Evolutionary conservation across 1,284 basidiomycete genomes (phyloP).

Genomic region (Athelia sp.): DNA sequence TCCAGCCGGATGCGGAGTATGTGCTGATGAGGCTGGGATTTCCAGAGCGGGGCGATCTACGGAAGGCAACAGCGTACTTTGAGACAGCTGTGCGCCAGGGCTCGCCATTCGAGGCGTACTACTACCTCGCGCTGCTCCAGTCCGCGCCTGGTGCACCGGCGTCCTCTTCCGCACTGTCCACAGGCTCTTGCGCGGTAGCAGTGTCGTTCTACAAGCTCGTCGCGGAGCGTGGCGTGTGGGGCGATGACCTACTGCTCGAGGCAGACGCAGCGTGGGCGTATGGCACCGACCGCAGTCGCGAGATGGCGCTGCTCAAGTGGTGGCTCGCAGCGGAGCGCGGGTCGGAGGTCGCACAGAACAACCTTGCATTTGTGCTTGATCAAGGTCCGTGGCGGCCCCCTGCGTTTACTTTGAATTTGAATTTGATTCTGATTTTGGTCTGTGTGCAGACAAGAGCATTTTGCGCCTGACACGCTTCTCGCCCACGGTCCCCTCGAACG

Average conservation of each 20-base stretch:
- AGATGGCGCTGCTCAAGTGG: slow-evolving; percentile 85
- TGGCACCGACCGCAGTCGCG: slow-evolving; percentile 62
- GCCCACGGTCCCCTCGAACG: slow-evolving; percentile 64
- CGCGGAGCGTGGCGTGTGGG: slow-evolving; percentile 86
- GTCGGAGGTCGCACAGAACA: slow-evolving; percentile 92
- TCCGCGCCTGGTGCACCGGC: slow-evolving; percentile 47
- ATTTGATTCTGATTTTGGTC: slow-evolving; percentile 2
- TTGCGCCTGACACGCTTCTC: slow-evolving; percentile 66
- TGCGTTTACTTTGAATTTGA: background rate
- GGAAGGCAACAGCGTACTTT: slow-evolving; percentile 66
- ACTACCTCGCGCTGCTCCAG: slow-evolving; percentile 83
- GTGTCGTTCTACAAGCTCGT: slow-evolving; percentile 90
- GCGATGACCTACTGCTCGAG: slow-evolving; percentile 76
- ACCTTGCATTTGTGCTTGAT: slow-evolving; percentile 90
- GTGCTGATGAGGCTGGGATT: no score
- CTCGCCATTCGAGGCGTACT: slow-evolving; percentile 89
- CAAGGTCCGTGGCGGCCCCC: slow-evolving; percentile 52
- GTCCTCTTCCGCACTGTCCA: slow-evolving; percentile 38
- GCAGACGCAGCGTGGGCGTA: slow-evolving; percentile 79
- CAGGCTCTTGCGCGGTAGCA: slow-evolving; percentile 76
- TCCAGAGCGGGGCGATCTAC: slow-evolving; percentile 59
- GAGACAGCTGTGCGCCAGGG: slow-evolving; percentile 81
- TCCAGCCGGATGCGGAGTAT: no score
- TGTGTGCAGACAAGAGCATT: slow-evolving; percentile 64
- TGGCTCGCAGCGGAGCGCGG: slow-evolving; percentile 94